phyloP scores from a whole-genome alignment of 2,329 filamentous ascomycete genomes.

The Fusarium annulatum region DNA sequence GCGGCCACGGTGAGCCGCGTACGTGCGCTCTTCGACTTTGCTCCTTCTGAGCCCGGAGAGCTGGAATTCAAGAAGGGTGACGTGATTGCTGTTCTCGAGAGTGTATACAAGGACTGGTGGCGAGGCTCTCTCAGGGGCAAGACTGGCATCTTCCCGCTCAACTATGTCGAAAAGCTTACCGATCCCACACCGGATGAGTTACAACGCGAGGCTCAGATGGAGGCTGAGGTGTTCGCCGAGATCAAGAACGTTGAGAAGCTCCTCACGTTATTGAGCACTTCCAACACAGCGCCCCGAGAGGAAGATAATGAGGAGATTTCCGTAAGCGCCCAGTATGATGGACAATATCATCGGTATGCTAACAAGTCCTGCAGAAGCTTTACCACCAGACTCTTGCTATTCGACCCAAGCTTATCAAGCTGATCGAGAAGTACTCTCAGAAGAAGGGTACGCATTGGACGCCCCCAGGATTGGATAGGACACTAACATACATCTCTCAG shows the following conservation, averaged over 20 bases:
- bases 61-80: conserved; percentile 97
- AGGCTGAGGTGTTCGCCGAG: conserved; percentile 75
- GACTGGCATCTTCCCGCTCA: conserved; percentile 97
- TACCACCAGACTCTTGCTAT: conserved; percentile 97
- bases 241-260: conserved; percentile 76
- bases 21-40: conserved; percentile 92
- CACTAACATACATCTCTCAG: conserved; percentile 1
- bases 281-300: conserved; percentile 80
- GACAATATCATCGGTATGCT: conserved; percentile 39
- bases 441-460: conserved; percentile 76
- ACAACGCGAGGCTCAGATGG: conserved; percentile 95
- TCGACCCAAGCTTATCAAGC: conserved; percentile 93
- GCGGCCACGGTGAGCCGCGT: conserved; percentile 96
- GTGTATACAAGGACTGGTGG: conserved; percentile 99
- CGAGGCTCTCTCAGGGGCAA: conserved; percentile 93
- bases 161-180: conserved; percentile 97
- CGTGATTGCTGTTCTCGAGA: conserved; percentile 96
- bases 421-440: conserved; percentile 99
- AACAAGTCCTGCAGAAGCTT: conserved; percentile 64
- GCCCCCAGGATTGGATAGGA: neutral
- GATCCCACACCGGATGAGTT: conserved; percentile 95
- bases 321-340: conserved; percentile 55
- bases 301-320: conserved; percentile 98
- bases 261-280: conserved; percentile 89
- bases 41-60: conserved; percentile 92